A percentile compares a stretch with the other conserved stretches of the same genome.
Evolutionary conservation across 73 alveolate genomes (phyloP).

Genomic region (Blepharisma japonicum): DNA sequence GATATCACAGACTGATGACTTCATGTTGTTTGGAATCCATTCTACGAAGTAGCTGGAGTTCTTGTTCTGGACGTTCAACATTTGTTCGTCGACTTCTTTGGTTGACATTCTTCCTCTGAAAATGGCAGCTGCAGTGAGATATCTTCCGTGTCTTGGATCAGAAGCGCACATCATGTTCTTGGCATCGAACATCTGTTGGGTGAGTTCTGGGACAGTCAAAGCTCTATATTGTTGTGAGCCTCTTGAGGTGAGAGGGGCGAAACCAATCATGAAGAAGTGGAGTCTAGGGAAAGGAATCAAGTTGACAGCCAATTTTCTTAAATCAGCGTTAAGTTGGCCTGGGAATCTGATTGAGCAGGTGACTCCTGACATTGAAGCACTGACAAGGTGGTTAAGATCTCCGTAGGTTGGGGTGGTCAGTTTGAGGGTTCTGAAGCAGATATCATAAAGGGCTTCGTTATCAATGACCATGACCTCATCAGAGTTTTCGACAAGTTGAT

Average conservation of each 20-base stretch:
- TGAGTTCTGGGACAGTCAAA: conserved; percentile 79
- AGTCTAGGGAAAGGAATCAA: conserved; percentile 98
- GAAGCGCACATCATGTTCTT: conserved; percentile 97
- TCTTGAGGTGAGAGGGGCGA: conserved; percentile 98
- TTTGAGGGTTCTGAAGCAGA: conserved; percentile 97
- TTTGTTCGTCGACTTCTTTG: conserved; percentile 95
- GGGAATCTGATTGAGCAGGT: conserved; percentile 98
- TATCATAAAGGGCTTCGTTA: conserved; percentile 85
- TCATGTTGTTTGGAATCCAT: conserved; percentile 96
- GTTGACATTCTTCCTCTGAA: conserved; percentile 99
- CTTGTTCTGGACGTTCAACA: conserved; percentile 93
- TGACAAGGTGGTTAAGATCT: conserved; percentile 97
- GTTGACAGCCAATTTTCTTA: conserved; percentile 94
- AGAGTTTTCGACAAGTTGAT: conserved; percentile 85
- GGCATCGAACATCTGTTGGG: conserved; percentile 96
- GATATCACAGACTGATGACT: conserved; percentile 94
- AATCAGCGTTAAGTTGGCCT: conserved; percentile 92
- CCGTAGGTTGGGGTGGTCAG: conserved; percentile 99
- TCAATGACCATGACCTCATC: conserved; percentile 76
- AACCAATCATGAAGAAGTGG: conserved; percentile 97
- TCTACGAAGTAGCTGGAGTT: conserved; percentile 96
- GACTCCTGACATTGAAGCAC: conserved; percentile 96
- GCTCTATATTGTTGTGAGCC: conserved; percentile 98
- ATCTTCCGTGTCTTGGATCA: conserved; percentile 97
- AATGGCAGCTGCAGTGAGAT: conserved; percentile 96